These are phyloP conservation scores for Microcyclospora tardicrescens DNA, from an alignment of 2,329 filamentous ascomycete species.

Conservation along the genomic window DNA sequence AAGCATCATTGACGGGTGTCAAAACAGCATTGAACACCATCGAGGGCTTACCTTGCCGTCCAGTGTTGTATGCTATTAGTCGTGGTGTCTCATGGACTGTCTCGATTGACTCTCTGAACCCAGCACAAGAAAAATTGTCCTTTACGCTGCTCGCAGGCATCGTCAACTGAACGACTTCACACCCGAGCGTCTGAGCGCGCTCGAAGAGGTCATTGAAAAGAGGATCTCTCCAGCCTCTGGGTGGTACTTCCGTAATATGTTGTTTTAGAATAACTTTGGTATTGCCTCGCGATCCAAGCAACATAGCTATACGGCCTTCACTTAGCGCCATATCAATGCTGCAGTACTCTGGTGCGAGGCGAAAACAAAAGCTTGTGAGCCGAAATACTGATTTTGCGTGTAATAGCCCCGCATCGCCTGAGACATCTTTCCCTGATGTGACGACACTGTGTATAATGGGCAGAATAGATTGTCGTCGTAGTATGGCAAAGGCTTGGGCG, in stretches of 20 bases:
- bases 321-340: conserved; percentile 49
- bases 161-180: conserved; percentile 49
- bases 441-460: conserved; percentile 31
- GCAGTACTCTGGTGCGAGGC: conserved; percentile 47
- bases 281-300: conserved; percentile 40
- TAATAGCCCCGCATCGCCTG: background rate
- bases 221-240: conserved; percentile 43
- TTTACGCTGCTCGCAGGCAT: conserved; percentile 44
- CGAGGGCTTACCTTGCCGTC: conserved; percentile 48
- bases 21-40: conserved; percentile 54
- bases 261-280: conserved; percentile 51
- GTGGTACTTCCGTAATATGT: conserved; percentile 28
- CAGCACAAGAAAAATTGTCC: conserved; percentile 50
- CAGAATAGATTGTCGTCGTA: conserved; percentile 49
- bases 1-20: conserved; percentile 38
- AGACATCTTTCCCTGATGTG: background rate
- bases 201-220: conserved; percentile 46
- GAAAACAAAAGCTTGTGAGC: conserved; percentile 46
- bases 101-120: conserved; percentile 38
- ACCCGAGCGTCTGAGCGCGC: conserved; percentile 44
- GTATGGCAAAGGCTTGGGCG: conserved; percentile 45
- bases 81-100: conserved; percentile 11
- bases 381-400: conserved; percentile 11
- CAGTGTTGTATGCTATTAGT: conserved; percentile 40
- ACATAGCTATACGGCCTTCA: conserved; percentile 36